Percentiles rank a stretch among this genome's conserved stretches.
phyloP scores from a whole-genome alignment of 2,329 filamentous ascomycete genomes.

The Cordyceps cicadae region DNA sequence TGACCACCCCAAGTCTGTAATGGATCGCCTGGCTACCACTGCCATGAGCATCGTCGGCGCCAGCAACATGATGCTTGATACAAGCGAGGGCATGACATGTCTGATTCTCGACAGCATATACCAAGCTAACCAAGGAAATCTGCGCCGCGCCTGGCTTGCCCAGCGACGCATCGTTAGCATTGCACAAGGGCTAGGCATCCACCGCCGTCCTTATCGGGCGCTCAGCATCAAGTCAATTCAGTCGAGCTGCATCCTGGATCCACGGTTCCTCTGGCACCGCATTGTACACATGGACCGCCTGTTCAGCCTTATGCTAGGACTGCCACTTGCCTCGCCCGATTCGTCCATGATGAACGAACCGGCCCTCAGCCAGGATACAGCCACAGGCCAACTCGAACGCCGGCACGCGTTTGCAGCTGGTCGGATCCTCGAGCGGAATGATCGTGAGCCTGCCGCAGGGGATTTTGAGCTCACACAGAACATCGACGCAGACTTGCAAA shows the following conservation, averaged over 20 bases:
- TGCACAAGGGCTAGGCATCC: conserved; percentile 31
- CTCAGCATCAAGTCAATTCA: conserved; percentile 7
- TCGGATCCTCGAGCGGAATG: conserved; percentile 31
- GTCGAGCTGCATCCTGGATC: conserved; percentile 6
- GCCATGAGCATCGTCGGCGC: conserved; percentile 32
- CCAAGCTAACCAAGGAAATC: conserved; percentile 42
- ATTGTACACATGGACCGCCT: conserved; percentile 29
- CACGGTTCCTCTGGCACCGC: conserved; percentile 28
- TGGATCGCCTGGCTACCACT: conserved; percentile 21
- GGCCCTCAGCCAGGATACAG: conserved; percentile 17
- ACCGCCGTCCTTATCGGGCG: conserved; percentile 9
- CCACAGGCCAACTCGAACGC: conserved; percentile 24
- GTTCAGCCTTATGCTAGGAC: conserved; percentile 31
- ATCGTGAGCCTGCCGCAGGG: conserved; percentile 15
- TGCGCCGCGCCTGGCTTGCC: conserved; percentile 43
- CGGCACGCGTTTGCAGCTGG: conserved; percentile 23
- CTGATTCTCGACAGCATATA: conserved; percentile 37
- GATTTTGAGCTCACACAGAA: conserved; percentile 21
- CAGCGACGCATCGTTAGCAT: conserved; percentile 39
- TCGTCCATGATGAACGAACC: conserved; percentile 15
- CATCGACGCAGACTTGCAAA: conserved; percentile 27
- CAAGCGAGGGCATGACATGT: conserved; percentile 42
- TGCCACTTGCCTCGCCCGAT: conserved; percentile 25
- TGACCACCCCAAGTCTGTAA: conserved; percentile 14
- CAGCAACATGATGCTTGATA: conserved; percentile 40